Conservation (phyloP, 176 grass and related monocot genomes). For the Neostapfia colusana region DNA sequence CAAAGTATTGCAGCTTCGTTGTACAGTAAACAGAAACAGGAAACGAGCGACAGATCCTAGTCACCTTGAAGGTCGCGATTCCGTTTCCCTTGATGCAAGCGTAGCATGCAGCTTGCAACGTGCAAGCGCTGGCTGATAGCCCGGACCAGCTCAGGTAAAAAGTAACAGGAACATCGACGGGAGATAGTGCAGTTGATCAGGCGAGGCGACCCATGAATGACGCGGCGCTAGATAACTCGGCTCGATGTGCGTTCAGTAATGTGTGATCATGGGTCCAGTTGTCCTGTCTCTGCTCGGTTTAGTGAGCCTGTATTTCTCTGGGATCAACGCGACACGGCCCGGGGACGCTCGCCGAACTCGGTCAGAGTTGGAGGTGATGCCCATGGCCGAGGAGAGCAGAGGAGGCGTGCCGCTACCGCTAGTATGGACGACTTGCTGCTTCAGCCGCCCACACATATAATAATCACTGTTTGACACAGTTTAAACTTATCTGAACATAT, state of each 20-base stretch:
- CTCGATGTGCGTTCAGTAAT: neutral
- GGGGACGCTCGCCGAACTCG: neutral
- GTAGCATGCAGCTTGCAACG: neutral
- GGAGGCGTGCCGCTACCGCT: neutral
- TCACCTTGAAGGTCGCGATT: neutral
- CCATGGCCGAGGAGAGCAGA: neutral
- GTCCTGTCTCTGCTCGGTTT: neutral
- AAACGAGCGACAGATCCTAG: slow-evolving; percentile 25
- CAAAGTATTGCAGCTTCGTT: neutral
- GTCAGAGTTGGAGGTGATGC: neutral
- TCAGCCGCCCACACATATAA: too few relatives aligned
- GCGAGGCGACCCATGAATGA: neutral
- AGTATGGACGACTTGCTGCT: too few relatives aligned
- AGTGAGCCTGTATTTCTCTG: neutral
- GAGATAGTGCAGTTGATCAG: neutral
- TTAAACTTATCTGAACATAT: too few relatives aligned
- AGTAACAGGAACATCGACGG: neutral
- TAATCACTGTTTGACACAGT: too few relatives aligned
- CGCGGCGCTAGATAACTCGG: neutral
- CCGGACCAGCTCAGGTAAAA: neutral
- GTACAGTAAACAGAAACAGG: slow-evolving; percentile 1
- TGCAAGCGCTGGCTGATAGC: neutral
- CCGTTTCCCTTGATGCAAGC: neutral
- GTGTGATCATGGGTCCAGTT: slow-evolving; percentile 24
- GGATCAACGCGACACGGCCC: neutral